phyloP scores from a whole-genome alignment of 208 protist species.

The Lotmaria passim region DNA sequence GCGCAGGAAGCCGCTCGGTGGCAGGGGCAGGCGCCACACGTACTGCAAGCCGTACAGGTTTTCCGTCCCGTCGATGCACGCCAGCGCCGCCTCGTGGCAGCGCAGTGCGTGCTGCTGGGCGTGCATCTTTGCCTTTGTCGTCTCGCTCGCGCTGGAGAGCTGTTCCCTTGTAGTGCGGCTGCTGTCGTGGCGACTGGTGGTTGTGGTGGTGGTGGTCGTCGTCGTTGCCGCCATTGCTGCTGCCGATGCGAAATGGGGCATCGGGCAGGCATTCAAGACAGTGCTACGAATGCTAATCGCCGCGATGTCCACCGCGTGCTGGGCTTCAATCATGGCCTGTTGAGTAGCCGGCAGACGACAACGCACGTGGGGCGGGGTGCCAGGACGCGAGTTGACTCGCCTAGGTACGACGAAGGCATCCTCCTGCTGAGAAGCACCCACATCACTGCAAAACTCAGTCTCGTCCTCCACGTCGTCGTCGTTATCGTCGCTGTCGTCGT shows the following conservation, averaged over 20 bases:
- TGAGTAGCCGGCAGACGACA: background rate
- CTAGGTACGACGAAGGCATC: too few relatives aligned
- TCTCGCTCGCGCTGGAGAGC: background rate
- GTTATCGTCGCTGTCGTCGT: too few relatives aligned
- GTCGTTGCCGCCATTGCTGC: background rate
- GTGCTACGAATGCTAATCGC: constrained; percentile 9
- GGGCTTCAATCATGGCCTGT: background rate
- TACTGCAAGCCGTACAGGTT: constrained; percentile 82
- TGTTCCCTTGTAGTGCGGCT: background rate
- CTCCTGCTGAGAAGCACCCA: too few relatives aligned
- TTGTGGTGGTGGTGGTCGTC: background rate
- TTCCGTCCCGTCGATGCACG: constrained; percentile 44
- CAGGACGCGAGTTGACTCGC: background rate
- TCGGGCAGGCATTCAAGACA: background rate
- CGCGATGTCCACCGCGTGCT: constrained; percentile 11
- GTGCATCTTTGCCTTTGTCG: background rate
- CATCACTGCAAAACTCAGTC: too few relatives aligned
- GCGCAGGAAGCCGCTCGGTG: constrained; percentile 78
- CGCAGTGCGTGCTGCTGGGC: constrained; percentile 21
- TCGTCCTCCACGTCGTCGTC: too few relatives aligned
- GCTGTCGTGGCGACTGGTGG: background rate
- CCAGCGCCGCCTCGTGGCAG: constrained; percentile 34
- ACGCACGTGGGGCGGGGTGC: background rate
- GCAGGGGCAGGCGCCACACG: constrained; percentile 67
- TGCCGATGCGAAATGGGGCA: background rate